Evolutionary conservation across 352 stramenopile species (phyloP).

Genomic region (Globisporangium paddicum): DNA sequence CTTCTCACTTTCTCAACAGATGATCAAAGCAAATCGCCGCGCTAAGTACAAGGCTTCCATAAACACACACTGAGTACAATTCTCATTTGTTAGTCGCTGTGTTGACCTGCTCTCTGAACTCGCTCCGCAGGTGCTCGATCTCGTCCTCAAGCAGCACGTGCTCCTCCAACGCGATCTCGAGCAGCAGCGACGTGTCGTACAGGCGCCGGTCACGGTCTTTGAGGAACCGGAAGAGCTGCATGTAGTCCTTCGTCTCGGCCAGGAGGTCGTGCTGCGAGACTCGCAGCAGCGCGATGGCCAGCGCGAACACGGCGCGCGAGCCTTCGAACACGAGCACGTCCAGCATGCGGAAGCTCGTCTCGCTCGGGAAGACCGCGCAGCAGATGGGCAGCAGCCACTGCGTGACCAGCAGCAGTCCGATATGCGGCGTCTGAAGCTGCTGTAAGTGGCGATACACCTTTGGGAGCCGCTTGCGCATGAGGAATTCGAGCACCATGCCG

Average conservation of each 20-base stretch:
- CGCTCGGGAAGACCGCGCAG: conserved; percentile 58
- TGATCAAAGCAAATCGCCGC: neutral
- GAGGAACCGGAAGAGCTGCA: conserved; percentile 59
- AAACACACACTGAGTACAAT: neutral
- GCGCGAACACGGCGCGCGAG: conserved; percentile 42
- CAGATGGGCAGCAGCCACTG: conserved; percentile 67
- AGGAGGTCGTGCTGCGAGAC: conserved; percentile 52
- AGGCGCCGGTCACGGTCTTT: conserved; percentile 57
- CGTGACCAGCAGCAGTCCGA: conserved; percentile 55
- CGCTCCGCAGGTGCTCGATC: conserved; percentile 16
- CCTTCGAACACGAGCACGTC: conserved; percentile 58
- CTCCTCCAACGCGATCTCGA: conserved; percentile 55
- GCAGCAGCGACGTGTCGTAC: conserved; percentile 47
- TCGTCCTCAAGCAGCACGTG: conserved; percentile 29
- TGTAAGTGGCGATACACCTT: conserved; percentile 59
- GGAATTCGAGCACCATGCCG: conserved; percentile 42
- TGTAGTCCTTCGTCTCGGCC: conserved; percentile 52
- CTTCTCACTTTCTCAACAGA: neutral
- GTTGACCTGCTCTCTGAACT: neutral
- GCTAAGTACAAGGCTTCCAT: neutral
- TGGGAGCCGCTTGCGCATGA: conserved; percentile 39
- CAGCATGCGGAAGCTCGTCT: conserved; percentile 57
- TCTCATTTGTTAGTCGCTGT: neutral
- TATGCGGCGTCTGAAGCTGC: conserved; percentile 41
- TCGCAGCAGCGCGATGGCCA: conserved; percentile 50